Percentiles rank a stretch among this genome's conserved stretches.
These are phyloP conservation scores for Vitis hybrid DNA, from an alignment of 177 flowering plant genomes.

Conservation along the genomic window DNA sequence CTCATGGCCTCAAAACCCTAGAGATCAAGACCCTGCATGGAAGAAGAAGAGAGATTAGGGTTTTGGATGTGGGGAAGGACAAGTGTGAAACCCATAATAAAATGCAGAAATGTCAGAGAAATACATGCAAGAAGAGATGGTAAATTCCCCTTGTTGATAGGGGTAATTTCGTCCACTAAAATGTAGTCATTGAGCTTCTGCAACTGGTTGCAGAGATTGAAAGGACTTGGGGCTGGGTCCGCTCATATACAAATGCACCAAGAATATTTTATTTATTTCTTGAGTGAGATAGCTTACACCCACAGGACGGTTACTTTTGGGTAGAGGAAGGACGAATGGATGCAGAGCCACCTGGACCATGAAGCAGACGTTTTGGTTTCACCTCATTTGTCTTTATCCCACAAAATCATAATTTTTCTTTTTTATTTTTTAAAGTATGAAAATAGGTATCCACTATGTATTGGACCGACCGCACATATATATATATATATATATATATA, in stretches of 20 bases:
- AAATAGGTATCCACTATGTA: no score
- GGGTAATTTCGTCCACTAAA: slow-evolving; percentile 9
- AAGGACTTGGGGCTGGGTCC: background rate
- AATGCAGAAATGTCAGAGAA: background rate
- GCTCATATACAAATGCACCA: background rate
- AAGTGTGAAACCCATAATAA: background rate
- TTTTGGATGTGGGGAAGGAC: background rate
- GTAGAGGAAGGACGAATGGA: no score
- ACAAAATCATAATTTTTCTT: no score
- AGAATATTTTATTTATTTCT: background rate
- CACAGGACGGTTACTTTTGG: no score
- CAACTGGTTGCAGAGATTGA: slow-evolving; percentile 4
- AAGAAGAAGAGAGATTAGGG: slow-evolving; percentile 13
- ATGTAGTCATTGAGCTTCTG: background rate
- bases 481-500: no score
- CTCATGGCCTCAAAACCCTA: slow-evolving; percentile 5
- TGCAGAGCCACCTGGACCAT: no score
- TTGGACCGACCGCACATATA: no score
- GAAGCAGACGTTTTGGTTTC: no score
- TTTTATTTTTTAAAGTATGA: no score
- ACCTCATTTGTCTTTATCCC: no score
- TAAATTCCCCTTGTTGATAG: background rate
- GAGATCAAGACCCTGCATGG: slow-evolving; percentile 9
- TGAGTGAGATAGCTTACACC: no score
- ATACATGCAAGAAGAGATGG: slow-evolving; percentile 2